Conservation (phyloP, 2,329 filamentous ascomycete species). For the Scopulariopsis brevicaulis region DNA sequence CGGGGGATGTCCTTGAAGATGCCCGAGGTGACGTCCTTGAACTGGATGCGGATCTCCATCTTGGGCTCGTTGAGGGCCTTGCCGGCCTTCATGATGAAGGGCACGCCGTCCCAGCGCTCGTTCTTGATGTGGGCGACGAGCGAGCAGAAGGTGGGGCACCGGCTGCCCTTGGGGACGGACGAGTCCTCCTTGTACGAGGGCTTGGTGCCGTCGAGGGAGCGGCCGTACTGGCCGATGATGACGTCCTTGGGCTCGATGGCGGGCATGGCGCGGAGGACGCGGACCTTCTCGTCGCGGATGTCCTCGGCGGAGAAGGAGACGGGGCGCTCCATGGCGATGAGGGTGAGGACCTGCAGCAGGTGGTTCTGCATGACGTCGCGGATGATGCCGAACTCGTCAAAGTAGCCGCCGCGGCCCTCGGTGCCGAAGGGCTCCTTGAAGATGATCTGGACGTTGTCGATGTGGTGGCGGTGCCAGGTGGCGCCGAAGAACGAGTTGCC, state of each 20-base stretch:
- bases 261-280: slow-evolving; percentile 86
- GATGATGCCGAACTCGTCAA: slow-evolving; percentile 98
- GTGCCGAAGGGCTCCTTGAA: slow-evolving; percentile 99
- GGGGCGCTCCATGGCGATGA: slow-evolving; percentile 95
- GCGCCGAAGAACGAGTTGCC: slow-evolving; percentile 98
- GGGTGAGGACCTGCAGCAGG: slow-evolving; percentile 86
- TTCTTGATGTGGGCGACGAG: slow-evolving; percentile 99
- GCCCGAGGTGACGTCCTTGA: slow-evolving; percentile 97
- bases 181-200: slow-evolving; percentile 98
- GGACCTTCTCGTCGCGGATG: slow-evolving; percentile 96
- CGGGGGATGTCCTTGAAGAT: slow-evolving; percentile 99
- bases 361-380: slow-evolving; percentile 99
- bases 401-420: slow-evolving; percentile 94
- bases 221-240: slow-evolving; percentile 97
- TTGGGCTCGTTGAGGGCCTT: slow-evolving; percentile 99
- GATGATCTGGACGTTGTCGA: slow-evolving; percentile 97
- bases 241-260: slow-evolving; percentile 98
- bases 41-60: slow-evolving; percentile 97
- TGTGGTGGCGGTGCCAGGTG: slow-evolving; percentile 98
- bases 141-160: slow-evolving; percentile 96
- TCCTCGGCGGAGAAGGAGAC: slow-evolving; percentile 98
- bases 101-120: slow-evolving; percentile 97
- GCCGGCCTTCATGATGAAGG: slow-evolving; percentile 98
- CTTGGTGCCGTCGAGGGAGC: slow-evolving; percentile 91
- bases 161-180: slow-evolving; percentile 68